These are phyloP conservation scores for Teratosphaeria destructans DNA, from an alignment of 2,329 filamentous ascomycete species.

Conservation along the genomic window DNA sequence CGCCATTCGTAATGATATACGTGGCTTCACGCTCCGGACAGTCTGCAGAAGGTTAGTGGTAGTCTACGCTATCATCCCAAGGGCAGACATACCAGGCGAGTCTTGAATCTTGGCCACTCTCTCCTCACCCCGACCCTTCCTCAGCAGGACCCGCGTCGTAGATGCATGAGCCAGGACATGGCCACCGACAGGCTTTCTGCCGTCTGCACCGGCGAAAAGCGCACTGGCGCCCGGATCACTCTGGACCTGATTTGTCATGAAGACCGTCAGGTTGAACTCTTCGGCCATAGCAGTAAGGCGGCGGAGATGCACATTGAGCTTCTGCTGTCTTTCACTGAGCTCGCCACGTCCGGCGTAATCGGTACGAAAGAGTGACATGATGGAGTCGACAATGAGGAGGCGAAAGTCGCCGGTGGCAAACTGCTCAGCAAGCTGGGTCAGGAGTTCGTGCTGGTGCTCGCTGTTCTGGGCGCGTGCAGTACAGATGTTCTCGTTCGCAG, in stretches of 20 bases:
- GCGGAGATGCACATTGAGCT: slow-evolving; percentile 54
- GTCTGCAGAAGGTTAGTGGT: slow-evolving; percentile 35
- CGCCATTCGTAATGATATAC: slow-evolving; percentile 60
- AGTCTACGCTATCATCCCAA: not conserved
- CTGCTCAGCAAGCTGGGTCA: slow-evolving; percentile 50
- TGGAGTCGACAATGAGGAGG: slow-evolving; percentile 58
- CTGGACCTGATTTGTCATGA: slow-evolving; percentile 63
- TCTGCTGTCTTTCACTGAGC: slow-evolving; percentile 58
- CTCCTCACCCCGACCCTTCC: slow-evolving; percentile 60
- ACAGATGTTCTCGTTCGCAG: slow-evolving; percentile 56
- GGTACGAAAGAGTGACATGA: slow-evolving; percentile 59
- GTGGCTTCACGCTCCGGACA: slow-evolving; percentile 60
- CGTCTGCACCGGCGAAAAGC: slow-evolving; percentile 57
- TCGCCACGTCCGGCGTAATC: slow-evolving; percentile 59
- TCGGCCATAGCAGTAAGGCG: slow-evolving; percentile 56
- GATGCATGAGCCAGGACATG: slow-evolving; percentile 61
- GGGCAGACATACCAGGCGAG: slow-evolving; percentile 45
- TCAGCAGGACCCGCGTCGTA: slow-evolving; percentile 53
- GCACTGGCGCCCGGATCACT: slow-evolving; percentile 59
- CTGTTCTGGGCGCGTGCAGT: slow-evolving; percentile 56
- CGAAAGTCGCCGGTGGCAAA: slow-evolving; percentile 56
- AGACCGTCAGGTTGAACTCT: slow-evolving; percentile 57
- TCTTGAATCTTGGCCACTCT: slow-evolving; percentile 60
- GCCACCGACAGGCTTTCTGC: slow-evolving; percentile 56
- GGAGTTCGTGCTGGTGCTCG: slow-evolving; percentile 54